Conservation (phyloP, 352 stramenopile species). For the Globisporangium barbulae region DNA sequence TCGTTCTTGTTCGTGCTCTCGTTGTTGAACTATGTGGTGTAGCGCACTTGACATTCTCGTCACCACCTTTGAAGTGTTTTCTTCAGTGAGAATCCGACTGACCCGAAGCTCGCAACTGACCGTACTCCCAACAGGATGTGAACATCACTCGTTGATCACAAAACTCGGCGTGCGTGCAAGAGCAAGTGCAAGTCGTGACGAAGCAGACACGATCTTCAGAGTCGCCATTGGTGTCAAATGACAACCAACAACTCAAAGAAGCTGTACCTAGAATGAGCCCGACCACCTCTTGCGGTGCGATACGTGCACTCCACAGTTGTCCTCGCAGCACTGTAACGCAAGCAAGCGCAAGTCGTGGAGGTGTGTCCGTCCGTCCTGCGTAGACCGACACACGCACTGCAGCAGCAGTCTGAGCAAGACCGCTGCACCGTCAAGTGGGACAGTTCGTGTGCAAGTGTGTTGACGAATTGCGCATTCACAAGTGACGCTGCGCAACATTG, state of each 20-base stretch:
- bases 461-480: too few relatives aligned
- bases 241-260: background rate
- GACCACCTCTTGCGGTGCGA: constrained; percentile 2
- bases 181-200: constrained; percentile 8
- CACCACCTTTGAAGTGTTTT: background rate
- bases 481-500: too few relatives aligned
- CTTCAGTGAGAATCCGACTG: background rate
- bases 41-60: too few relatives aligned
- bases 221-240: background rate
- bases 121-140: background rate
- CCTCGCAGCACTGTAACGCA: too few relatives aligned
- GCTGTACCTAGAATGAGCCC: background rate
- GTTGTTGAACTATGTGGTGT: too few relatives aligned
- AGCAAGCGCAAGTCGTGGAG: too few relatives aligned
- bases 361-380: too few relatives aligned
- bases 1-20: too few relatives aligned
- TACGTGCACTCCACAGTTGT: background rate
- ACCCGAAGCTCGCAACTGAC: background rate
- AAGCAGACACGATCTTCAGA: constrained; percentile 6
- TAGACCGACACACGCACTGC: too few relatives aligned
- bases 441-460: too few relatives aligned
- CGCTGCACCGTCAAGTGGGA: too few relatives aligned
- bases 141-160: background rate
- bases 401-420: too few relatives aligned
- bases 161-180: background rate